A percentile compares a stretch with the other conserved stretches of the same genome.
Evolutionary conservation across 495 filamentous ascomycete genomes (phyloP).

Genomic region (Penicillium coffeae): DNA sequence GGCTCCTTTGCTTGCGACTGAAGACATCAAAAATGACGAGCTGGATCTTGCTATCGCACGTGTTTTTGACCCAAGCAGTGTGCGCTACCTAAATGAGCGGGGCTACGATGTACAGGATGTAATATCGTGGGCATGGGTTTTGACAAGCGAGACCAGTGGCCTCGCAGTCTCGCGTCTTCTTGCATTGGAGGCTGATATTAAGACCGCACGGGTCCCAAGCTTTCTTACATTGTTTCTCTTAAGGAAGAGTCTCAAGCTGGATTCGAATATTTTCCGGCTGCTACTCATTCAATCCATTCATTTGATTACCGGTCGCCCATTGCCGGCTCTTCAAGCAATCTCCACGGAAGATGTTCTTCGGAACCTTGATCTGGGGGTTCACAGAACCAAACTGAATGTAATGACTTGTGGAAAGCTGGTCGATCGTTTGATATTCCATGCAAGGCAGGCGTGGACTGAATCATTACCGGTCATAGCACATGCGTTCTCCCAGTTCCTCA

Average conservation of each 20-base stretch:
- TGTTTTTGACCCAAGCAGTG: constrained; percentile 31
- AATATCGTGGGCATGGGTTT: constrained; percentile 55
- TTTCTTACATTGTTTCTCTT: constrained; percentile 52
- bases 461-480: constrained; percentile 47
- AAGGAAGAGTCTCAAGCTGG: constrained; percentile 34
- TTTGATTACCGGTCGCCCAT: constrained; percentile 31
- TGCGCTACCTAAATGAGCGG: constrained; percentile 31
- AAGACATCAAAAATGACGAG: neutral
- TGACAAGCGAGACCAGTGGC: constrained; percentile 39
- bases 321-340: constrained; percentile 8
- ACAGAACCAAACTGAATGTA: constrained; percentile 15
- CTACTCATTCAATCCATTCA: constrained; percentile 42
- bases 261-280: constrained; percentile 37
- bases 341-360: constrained; percentile 1
- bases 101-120: constrained; percentile 49
- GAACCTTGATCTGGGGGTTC: neutral
- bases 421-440: constrained; percentile 56
- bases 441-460: constrained; percentile 54
- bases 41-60: constrained; percentile 26
- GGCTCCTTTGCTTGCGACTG: constrained; percentile 27
- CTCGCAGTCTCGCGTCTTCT: constrained; percentile 43
- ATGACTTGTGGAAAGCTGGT: constrained; percentile 33
- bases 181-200: constrained; percentile 23
- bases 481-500: constrained; percentile 35
- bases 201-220: constrained; percentile 29